These are phyloP conservation scores for Tuber indicum DNA, from an alignment of 495 filamentous ascomycete genomes.

Conservation along the genomic window DNA sequence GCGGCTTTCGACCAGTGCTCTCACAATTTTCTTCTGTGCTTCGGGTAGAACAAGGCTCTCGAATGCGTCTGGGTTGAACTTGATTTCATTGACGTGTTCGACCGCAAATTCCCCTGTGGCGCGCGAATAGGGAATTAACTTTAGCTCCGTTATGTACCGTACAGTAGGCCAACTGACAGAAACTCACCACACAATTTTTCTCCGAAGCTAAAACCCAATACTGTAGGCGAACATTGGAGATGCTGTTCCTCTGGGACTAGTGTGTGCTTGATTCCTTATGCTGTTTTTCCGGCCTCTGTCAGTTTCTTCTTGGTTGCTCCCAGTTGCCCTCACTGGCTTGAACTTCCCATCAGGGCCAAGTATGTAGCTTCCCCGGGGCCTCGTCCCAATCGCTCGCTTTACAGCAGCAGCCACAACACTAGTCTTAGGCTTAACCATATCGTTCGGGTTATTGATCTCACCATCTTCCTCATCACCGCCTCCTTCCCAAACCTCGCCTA, in stretches of 20 bases:
- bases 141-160: neutral
- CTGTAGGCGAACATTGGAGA: conserved; percentile 44
- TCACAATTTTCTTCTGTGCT: conserved; percentile 64
- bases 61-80: conserved; percentile 64
- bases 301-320: conserved; percentile 23
- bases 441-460: conserved; percentile 25
- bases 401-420: conserved; percentile 7
- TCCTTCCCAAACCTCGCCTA: conserved; percentile 24
- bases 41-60: conserved; percentile 59
- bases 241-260: conserved; percentile 40
- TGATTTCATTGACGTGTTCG: conserved; percentile 60
- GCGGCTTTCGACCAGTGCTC: conserved; percentile 63
- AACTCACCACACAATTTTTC: conserved; percentile 48
- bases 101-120: conserved; percentile 58
- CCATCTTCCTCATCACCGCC: conserved; percentile 33
- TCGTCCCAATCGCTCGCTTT: conserved; percentile 21
- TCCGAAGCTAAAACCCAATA: conserved; percentile 47
- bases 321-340: conserved; percentile 15
- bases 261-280: conserved; percentile 19
- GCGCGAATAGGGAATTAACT: neutral
- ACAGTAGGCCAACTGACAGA: conserved; percentile 37
- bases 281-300: conserved; percentile 14
- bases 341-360: conserved; percentile 33
- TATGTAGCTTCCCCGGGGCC: conserved; percentile 31
- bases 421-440: conserved; percentile 15